phyloP scores from a whole-genome alignment of 306 rosid species.

The Rubus parviflorus region DNA sequence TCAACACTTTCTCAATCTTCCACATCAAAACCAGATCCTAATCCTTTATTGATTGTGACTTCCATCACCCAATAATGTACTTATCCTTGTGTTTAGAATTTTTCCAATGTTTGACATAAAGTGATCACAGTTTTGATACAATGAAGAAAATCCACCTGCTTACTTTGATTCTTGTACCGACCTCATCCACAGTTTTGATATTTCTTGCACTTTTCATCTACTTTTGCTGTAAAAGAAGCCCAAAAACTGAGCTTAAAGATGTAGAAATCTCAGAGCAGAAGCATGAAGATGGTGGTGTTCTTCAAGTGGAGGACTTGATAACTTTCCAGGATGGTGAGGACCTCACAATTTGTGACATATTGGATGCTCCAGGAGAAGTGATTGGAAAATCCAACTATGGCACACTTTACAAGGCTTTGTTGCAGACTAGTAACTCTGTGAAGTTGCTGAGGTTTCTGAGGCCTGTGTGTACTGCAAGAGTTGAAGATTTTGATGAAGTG shows the following conservation, averaged over 20 bases:
- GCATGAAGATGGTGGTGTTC: constrained; percentile 30
- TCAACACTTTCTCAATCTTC: constrained; percentile 14
- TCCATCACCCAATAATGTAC: constrained; percentile 14
- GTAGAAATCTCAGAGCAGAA: constrained; percentile 52
- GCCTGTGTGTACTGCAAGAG: constrained; percentile 63
- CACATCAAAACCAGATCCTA: constrained; percentile 42
- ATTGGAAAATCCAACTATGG: constrained; percentile 91
- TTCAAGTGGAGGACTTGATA: constrained; percentile 54
- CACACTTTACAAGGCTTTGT: constrained; percentile 79
- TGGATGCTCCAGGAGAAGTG: constrained; percentile 98
- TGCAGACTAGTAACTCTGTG: constrained; percentile 62
- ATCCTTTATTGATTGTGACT: constrained; percentile 4
- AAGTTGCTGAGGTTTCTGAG: constrained; percentile 85
- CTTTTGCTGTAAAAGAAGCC: constrained; percentile 36
- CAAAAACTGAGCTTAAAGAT: constrained; percentile 43
- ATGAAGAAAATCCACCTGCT: constrained; percentile 46
- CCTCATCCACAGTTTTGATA: constrained; percentile 33
- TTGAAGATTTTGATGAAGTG: constrained; percentile 57
- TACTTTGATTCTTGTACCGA: constrained; percentile 47
- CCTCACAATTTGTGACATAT: constrained; percentile 67
- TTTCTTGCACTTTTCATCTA: constrained; percentile 46
- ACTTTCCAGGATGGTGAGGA: constrained; percentile 73
- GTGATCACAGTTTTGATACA: constrained; percentile 18
- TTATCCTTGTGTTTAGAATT: constrained; percentile 3
- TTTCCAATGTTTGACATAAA: constrained; percentile 16